phyloP scores from a whole-genome alignment of 2,329 filamentous ascomycete genomes.

The Pseudopithomyces chartarum region DNA sequence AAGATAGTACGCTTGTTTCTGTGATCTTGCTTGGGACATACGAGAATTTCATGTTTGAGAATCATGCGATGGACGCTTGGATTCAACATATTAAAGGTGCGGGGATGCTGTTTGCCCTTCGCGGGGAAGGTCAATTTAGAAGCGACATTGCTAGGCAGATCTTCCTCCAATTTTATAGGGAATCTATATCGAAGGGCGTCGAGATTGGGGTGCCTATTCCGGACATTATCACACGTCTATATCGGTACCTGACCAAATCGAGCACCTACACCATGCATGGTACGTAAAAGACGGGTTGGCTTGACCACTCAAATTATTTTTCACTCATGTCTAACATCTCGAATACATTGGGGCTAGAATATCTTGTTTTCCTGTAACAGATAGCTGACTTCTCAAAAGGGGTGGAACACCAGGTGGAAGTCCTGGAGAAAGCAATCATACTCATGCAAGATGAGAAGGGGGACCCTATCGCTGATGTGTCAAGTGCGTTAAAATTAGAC shows the following conservation, averaged over 20 bases:
- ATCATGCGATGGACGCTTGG: constrained; percentile 37
- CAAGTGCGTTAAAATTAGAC: constrained; percentile 20
- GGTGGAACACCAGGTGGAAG: constrained; percentile 13
- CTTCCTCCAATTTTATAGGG: constrained; percentile 37
- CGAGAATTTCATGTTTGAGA: constrained; percentile 36
- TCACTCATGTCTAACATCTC: no score
- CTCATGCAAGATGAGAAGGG: constrained; percentile 22
- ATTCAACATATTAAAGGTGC: constrained; percentile 40
- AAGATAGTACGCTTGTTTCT: constrained; percentile 34
- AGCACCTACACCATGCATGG: constrained; percentile 28
- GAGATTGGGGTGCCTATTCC: constrained; percentile 23
- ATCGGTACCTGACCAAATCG: constrained; percentile 17
- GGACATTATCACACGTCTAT: constrained; percentile 26
- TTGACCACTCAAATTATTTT: no score
- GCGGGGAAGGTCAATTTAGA: constrained; percentile 33
- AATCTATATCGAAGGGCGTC: constrained; percentile 26
- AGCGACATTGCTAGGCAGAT: constrained; percentile 26
- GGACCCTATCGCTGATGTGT: constrained; percentile 21
- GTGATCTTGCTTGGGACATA: constrained; percentile 42
- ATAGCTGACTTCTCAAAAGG: background rate
- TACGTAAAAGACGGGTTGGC: background rate
- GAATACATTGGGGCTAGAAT: no score
- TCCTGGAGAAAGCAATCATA: constrained; percentile 28
- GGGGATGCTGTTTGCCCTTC: constrained; percentile 35
- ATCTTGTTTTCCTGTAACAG: background rate